Evolutionary conservation across 768 basidiomycete genomes (phyloP).

Genomic region (Flagelloscypha sp.): DNA sequence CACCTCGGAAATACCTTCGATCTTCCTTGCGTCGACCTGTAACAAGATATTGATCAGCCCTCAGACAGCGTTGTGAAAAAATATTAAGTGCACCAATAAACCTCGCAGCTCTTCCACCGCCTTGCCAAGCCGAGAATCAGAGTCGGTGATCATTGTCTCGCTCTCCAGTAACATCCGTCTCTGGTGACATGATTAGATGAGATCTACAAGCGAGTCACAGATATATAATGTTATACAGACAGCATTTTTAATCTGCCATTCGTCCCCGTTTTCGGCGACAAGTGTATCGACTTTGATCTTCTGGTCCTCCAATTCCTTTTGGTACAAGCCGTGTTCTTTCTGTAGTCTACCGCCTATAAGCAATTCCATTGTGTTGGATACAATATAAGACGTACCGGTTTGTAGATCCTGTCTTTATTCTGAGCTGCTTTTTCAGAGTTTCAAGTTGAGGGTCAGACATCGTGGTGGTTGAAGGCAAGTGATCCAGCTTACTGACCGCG

Average conservation of each 20-base stretch:
- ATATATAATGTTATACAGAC: constrained; percentile 33
- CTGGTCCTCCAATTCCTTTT: constrained; percentile 53
- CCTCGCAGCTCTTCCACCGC: constrained; percentile 56
- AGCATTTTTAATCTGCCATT: constrained; percentile 71
- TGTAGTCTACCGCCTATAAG: constrained; percentile 36
- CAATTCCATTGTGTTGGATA: too few species aligned
- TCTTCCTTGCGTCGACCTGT: background rate
- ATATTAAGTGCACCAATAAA: constrained; percentile 54
- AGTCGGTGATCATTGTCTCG: constrained; percentile 71
- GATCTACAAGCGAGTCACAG: too few species aligned
- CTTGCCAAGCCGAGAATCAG: constrained; percentile 49
- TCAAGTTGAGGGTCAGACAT: too few species aligned
- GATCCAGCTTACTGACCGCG: too few species aligned
- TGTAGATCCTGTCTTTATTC: constrained; percentile 30
- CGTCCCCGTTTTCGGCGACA: constrained; percentile 48
- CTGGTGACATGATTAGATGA: constrained; percentile 28
- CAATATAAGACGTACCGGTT: constrained; percentile 19
- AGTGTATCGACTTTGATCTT: constrained; percentile 54
- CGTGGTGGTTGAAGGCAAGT: too few species aligned
- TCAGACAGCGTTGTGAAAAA: constrained; percentile 7
- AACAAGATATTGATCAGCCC: background rate
- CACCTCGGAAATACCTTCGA: constrained; percentile 17
- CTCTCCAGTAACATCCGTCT: constrained; percentile 66
- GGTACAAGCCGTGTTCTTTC: constrained; percentile 65
- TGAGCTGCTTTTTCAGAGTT: too few species aligned